Evolutionary conservation across 2,329 filamentous ascomycete genomes (phyloP).

Genomic region (Aspergillus aculeatinus): DNA sequence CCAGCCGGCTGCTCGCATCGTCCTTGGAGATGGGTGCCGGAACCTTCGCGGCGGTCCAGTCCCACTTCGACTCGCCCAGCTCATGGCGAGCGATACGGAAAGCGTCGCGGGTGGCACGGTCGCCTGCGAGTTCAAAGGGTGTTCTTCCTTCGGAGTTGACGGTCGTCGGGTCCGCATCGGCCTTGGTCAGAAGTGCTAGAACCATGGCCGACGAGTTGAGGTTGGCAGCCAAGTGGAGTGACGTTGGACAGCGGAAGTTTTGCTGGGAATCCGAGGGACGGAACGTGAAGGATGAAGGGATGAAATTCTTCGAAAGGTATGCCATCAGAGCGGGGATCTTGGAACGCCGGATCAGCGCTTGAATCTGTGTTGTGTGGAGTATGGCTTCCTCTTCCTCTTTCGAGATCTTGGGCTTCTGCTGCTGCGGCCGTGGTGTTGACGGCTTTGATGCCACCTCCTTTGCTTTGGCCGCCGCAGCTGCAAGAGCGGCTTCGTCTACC

Average conservation of each 20-base stretch:
- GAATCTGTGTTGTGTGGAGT: constrained; percentile 84
- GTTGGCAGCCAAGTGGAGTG: constrained; percentile 81
- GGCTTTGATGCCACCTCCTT: constrained; percentile 40
- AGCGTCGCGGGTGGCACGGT: constrained; percentile 80
- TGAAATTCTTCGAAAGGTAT: constrained; percentile 74
- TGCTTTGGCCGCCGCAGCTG: constrained; percentile 50
- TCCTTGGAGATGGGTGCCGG: constrained; percentile 67
- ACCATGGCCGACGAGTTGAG: constrained; percentile 79
- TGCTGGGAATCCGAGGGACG: constrained; percentile 64
- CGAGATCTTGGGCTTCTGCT: constrained; percentile 60
- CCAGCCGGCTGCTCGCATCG: constrained; percentile 68
- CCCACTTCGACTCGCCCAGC: constrained; percentile 72
- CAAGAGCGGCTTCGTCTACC: constrained; percentile 66
- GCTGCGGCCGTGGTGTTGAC: constrained; percentile 32
- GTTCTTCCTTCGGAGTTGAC: constrained; percentile 75
- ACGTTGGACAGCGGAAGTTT: constrained; percentile 77
- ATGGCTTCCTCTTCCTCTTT: constrained; percentile 81
- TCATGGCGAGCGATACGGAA: constrained; percentile 85
- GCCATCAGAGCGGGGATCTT: constrained; percentile 84
- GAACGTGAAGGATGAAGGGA: constrained; percentile 73
- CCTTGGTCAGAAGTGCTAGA: constrained; percentile 71
- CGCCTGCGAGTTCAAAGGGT: constrained; percentile 81
- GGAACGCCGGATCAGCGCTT: constrained; percentile 81
- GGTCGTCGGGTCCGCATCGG: constrained; percentile 69
- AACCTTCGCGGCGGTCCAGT: constrained; percentile 76